Percentiles rank a stretch among this genome's conserved stretches.
Conservation (phyloP, 495 filamentous ascomycete species). For the Xylaria bambusicola region DNA sequence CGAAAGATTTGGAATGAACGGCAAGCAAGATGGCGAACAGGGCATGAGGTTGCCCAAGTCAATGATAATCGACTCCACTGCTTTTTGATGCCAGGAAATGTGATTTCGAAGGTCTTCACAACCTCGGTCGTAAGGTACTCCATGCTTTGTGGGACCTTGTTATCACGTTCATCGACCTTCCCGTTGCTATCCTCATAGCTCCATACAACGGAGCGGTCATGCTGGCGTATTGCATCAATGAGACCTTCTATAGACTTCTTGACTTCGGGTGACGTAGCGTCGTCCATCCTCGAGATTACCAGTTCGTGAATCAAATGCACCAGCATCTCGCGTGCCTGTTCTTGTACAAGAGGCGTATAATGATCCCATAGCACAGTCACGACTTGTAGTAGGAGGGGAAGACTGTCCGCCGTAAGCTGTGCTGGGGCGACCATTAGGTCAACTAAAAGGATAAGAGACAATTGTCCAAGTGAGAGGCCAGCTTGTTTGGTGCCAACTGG, state of each 20-base stretch:
- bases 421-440: conserved; percentile 94
- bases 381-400: conserved; percentile 85
- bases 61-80: conserved; percentile 87
- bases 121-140: conserved; percentile 75
- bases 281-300: conserved; percentile 86
- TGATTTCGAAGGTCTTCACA: conserved; percentile 79
- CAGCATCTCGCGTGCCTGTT: conserved; percentile 95
- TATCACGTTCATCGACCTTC: conserved; percentile 69
- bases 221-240: conserved; percentile 85
- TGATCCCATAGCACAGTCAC: conserved; percentile 96
- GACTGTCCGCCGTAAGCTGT: conserved; percentile 70
- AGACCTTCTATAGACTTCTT: conserved; percentile 81
- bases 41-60: conserved; percentile 94
- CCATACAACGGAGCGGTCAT: conserved; percentile 86
- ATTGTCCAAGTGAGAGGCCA: conserved; percentile 87
- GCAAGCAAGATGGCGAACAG: conserved; percentile 93
- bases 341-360: conserved; percentile 91
- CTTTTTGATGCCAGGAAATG: conserved; percentile 84
- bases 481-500: conserved; percentile 89
- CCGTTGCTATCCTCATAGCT: conserved; percentile 89
- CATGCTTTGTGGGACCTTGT: conserved; percentile 87
- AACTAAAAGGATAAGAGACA: conserved; percentile 90
- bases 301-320: conserved; percentile 97
- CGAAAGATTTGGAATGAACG: conserved; percentile 97
- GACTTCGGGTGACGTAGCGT: conserved; percentile 63